Evolutionary conservation across 257 asterid genomes (phyloP).

Genomic region (Solanum raphanifolium): DNA sequence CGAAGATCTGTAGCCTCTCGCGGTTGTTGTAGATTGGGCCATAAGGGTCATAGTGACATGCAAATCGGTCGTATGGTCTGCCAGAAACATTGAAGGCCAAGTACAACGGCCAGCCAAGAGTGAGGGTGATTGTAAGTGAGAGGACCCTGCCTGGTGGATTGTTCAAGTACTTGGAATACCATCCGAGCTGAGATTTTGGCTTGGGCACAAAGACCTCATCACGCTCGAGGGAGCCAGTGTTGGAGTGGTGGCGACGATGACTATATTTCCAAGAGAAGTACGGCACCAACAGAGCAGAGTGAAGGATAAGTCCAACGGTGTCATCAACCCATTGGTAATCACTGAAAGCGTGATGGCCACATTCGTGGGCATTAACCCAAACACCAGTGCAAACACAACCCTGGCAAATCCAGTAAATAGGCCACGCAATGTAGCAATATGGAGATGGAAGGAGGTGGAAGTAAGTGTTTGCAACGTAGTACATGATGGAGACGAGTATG

Average conservation of each 20-base stretch:
- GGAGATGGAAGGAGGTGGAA: slow-evolving; percentile 36
- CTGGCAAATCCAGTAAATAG: slow-evolving; percentile 36
- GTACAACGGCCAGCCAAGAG: slow-evolving; percentile 68
- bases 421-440: slow-evolving; percentile 36
- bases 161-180: slow-evolving; percentile 55
- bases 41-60: slow-evolving; percentile 51
- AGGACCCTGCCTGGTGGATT: slow-evolving; percentile 53
- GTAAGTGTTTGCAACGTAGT: slow-evolving; percentile 42
- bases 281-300: slow-evolving; percentile 57
- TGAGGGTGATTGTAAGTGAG: slow-evolving; percentile 31
- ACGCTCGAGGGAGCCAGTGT: slow-evolving; percentile 62
- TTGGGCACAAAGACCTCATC: slow-evolving; percentile 73
- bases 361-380: slow-evolving; percentile 68
- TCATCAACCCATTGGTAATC: slow-evolving; percentile 66
- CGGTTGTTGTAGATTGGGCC: slow-evolving; percentile 70
- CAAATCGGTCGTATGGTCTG: slow-evolving; percentile 49
- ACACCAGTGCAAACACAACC: slow-evolving; percentile 61
- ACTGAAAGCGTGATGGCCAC: slow-evolving; percentile 73
- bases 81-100: slow-evolving; percentile 57
- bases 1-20: slow-evolving; percentile 43
- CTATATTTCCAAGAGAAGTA: slow-evolving; percentile 74
- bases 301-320: slow-evolving; percentile 58
- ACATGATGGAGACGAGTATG: slow-evolving; percentile 21
- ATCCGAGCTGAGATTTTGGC: slow-evolving; percentile 24
- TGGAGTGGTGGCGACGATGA: slow-evolving; percentile 71